phyloP scores from a whole-genome alignment of 139 green algal species.

The Yamagishiella unicocca region DNA sequence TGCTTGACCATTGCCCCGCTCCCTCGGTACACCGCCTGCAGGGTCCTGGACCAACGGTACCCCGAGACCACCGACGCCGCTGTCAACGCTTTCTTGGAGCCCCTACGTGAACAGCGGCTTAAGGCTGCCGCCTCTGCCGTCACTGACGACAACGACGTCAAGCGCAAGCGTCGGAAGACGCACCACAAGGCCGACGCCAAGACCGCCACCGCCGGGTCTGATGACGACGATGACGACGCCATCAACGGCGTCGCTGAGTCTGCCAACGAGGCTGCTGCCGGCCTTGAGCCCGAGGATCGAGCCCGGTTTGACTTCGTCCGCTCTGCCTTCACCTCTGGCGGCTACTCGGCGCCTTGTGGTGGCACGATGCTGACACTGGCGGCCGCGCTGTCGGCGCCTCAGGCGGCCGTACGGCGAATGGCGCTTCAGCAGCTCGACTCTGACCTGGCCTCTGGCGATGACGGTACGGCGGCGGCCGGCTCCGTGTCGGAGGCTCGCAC shows the following conservation, averaged over 20 bases:
- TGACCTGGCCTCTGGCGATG: not conserved
- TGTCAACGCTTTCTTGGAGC: conserved; percentile 61
- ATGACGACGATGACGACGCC: conserved; percentile 1
- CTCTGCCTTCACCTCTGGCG: conserved; percentile 40
- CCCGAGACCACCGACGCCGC: conserved; percentile 60
- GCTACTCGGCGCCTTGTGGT: conserved; percentile 38
- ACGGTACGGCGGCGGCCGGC: not conserved
- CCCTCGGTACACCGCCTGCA: not conserved
- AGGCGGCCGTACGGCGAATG: conserved; percentile 65
- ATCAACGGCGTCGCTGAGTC: not conserved
- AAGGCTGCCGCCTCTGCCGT: not conserved
- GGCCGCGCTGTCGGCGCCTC: conserved; percentile 54
- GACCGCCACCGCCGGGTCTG: not conserved
- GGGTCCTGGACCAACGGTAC: conserved; percentile 67
- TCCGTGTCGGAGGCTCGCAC: not conserved
- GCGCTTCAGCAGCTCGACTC: conserved; percentile 61
- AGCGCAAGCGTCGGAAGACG: conserved; percentile 14
- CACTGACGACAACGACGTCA: not conserved
- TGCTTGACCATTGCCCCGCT: too few species aligned
- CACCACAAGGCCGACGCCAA: not conserved
- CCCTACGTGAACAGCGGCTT: not conserved
- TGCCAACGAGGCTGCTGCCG: not conserved
- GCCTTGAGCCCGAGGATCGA: conserved; percentile 42
- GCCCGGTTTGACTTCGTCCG: conserved; percentile 61
- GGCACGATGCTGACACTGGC: conserved; percentile 56